Conservation (phyloP, 768 basidiomycete genomes). For the Leccinellum albellum region DNA sequence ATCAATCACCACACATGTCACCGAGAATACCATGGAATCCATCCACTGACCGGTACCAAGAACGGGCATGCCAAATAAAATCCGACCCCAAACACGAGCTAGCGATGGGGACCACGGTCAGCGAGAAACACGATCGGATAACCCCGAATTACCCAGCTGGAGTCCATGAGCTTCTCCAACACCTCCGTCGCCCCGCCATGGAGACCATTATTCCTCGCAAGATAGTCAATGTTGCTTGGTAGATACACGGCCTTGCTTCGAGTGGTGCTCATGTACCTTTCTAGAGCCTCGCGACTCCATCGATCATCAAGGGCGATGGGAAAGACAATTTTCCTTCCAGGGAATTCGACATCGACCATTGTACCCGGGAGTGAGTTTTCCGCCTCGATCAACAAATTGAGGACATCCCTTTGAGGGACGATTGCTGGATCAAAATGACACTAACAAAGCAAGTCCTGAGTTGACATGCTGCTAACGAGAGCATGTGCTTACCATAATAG, state of each 20-base stretch:
- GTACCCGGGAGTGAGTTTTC: slow-evolving; percentile 40
- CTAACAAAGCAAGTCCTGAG: slow-evolving; percentile 21
- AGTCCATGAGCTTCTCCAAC: slow-evolving; percentile 42
- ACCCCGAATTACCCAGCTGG: slow-evolving; percentile 44
- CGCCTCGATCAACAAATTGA: slow-evolving; percentile 38
- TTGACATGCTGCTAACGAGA: not conserved
- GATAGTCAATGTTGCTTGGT: slow-evolving; percentile 65
- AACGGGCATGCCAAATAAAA: slow-evolving; percentile 67
- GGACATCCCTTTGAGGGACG: slow-evolving; percentile 41
- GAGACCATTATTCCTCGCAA: slow-evolving; percentile 60
- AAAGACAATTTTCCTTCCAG: slow-evolving; percentile 52
- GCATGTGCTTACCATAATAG: slow-evolving; percentile 44
- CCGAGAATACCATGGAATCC: not conserved
- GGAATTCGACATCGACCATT: slow-evolving; percentile 41
- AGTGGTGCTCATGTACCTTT: slow-evolving; percentile 52
- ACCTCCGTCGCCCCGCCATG: slow-evolving; percentile 40
- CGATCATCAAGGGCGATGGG: slow-evolving; percentile 62
- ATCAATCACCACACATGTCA: not conserved
- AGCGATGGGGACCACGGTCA: slow-evolving; percentile 14
- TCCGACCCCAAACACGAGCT: slow-evolving; percentile 61
- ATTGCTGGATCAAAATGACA: slow-evolving; percentile 46
- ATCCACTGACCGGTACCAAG: slow-evolving; percentile 47
- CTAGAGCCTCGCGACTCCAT: slow-evolving; percentile 52
- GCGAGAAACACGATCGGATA: not conserved
- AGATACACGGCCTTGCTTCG: slow-evolving; percentile 61